phyloP scores from a whole-genome alignment of 768 basidiomycete species.

The Rhodotorula kratochvilovae region DNA sequence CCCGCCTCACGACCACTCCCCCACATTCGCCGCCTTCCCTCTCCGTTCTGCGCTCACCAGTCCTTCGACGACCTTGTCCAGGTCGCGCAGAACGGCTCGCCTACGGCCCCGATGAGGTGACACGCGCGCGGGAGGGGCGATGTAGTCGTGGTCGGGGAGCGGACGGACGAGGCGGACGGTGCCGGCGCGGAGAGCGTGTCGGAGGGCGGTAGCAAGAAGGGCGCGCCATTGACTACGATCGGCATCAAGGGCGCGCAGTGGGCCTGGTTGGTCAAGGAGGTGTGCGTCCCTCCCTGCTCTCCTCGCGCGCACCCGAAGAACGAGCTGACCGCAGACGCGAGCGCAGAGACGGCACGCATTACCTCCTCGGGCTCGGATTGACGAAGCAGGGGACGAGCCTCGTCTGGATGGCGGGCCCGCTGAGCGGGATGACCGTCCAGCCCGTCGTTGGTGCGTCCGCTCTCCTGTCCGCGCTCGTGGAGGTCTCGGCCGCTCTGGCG shows the following conservation, averaged over 20 bases:
- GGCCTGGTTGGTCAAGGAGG: constrained; percentile 90
- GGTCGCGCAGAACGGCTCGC: neutral
- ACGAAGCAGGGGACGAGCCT: too few species aligned
- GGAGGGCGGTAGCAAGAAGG: too few species aligned
- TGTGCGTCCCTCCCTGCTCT: constrained; percentile 55
- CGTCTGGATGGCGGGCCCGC: too few species aligned
- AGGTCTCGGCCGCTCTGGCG: too few species aligned
- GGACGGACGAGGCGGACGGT: neutral
- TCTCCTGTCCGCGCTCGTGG: neutral
- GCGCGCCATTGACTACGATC: constrained; percentile 50
- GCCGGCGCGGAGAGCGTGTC: neutral
- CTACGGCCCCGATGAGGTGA: neutral
- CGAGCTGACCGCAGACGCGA: neutral
- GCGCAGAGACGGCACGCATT: constrained; percentile 87
- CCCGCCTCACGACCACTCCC: too few species aligned
- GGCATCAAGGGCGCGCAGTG: constrained; percentile 94
- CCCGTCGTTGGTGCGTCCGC: constrained; percentile 78
- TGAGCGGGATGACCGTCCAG: constrained; percentile 87
- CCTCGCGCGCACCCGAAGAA: too few species aligned
- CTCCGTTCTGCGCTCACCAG: constrained; percentile 1
- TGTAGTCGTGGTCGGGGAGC: neutral
- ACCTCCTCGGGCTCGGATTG: too few species aligned
- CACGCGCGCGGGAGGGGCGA: neutral
- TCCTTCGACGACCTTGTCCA: constrained; percentile 12
- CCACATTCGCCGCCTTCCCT: too few species aligned